Percentiles rank a stretch among this genome's conserved stretches.
Evolutionary conservation across 1,284 basidiomycete genomes (phyloP).

Genomic region (Cutaneotrichosporon dermatis): DNA sequence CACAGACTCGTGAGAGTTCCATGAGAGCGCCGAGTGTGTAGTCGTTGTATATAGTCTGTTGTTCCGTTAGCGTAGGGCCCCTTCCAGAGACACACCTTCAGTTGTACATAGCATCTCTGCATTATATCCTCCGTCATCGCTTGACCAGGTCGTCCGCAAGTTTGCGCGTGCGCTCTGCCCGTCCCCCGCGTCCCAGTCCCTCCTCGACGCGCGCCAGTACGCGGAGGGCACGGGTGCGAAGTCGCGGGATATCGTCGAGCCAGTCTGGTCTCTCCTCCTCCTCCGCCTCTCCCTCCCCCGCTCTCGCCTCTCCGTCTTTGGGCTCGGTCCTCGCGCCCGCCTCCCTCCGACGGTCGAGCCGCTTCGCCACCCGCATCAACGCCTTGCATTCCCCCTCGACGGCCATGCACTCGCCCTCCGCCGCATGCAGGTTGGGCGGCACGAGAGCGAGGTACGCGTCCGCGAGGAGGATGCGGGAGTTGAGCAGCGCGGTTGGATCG

Average conservation of each 20-base stretch:
- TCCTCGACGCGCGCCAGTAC: conserved; percentile 27
- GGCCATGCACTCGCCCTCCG: conserved; percentile 25
- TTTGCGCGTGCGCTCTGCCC: conserved; percentile 21
- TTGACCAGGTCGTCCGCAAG: conserved; percentile 5
- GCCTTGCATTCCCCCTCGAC: conserved; percentile 24
- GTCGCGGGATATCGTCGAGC: conserved; percentile 5
- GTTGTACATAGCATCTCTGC: neutral
- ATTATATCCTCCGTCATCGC: neutral
- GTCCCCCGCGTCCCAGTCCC: conserved; percentile 23
- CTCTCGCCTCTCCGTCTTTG: neutral
- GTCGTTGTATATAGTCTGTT: too few relatives aligned
- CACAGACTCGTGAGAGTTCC: too few relatives aligned
- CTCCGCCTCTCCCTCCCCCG: too few relatives aligned
- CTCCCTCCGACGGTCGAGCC: neutral
- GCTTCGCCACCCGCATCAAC: conserved; percentile 14
- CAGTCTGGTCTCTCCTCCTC: conserved; percentile 2
- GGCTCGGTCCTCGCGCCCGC: neutral
- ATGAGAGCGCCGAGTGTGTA: too few relatives aligned
- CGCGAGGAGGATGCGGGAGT: conserved; percentile 26
- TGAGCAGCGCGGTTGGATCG: conserved; percentile 15
- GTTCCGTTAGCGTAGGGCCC: too few relatives aligned
- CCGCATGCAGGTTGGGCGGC: conserved; percentile 18
- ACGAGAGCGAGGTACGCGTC: conserved; percentile 16
- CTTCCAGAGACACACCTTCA: neutral
- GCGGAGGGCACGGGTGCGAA: conserved; percentile 22